These are phyloP conservation scores for Yamadazyma atmosphaerica DNA, from an alignment of 1,139 yeast genomes.

Conservation along the genomic window DNA sequence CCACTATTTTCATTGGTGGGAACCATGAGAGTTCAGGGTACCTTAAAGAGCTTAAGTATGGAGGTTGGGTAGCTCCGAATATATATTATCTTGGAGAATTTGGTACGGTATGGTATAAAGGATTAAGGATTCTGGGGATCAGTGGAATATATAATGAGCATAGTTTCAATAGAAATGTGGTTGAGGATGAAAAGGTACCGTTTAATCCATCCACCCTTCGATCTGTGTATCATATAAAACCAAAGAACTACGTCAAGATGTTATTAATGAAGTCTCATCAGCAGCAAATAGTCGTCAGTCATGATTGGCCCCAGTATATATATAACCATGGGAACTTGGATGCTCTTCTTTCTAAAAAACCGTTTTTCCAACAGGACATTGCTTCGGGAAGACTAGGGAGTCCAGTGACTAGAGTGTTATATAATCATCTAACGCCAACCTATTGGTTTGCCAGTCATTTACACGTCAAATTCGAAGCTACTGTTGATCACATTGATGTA, in stretches of 20 bases:
- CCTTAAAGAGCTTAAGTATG: constrained; percentile 69
- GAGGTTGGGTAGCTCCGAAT: constrained; percentile 94
- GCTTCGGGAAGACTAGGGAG: constrained; percentile 66
- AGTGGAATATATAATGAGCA: constrained; percentile 77
- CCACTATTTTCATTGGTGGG: constrained; percentile 89
- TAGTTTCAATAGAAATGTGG: constrained; percentile 23
- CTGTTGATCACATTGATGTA: constrained; percentile 18
- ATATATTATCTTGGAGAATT: constrained; percentile 86
- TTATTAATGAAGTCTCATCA: constrained; percentile 25
- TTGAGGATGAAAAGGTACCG: constrained; percentile 48
- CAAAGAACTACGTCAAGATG: constrained; percentile 61
- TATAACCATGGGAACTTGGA: constrained; percentile 60
- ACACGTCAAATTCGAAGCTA: constrained; percentile 74
- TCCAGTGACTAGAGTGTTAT: constrained; percentile 61
- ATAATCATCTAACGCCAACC: constrained; percentile 57
- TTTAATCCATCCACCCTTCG: constrained; percentile 45
- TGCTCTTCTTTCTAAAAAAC: constrained; percentile 55
- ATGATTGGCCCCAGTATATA: constrained; percentile 94
- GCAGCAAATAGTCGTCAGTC: constrained; percentile 52
- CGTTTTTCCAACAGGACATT: constrained; percentile 68
- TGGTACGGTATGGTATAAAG: constrained; percentile 72
- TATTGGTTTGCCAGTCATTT: constrained; percentile 91
- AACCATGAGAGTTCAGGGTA: constrained; percentile 90
- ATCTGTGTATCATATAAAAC: constrained; percentile 75
- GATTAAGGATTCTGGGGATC: constrained; percentile 74